Evolutionary conservation across 2,329 filamentous ascomycete species (phyloP).

Genomic region (Juglanconis sp.): DNA sequence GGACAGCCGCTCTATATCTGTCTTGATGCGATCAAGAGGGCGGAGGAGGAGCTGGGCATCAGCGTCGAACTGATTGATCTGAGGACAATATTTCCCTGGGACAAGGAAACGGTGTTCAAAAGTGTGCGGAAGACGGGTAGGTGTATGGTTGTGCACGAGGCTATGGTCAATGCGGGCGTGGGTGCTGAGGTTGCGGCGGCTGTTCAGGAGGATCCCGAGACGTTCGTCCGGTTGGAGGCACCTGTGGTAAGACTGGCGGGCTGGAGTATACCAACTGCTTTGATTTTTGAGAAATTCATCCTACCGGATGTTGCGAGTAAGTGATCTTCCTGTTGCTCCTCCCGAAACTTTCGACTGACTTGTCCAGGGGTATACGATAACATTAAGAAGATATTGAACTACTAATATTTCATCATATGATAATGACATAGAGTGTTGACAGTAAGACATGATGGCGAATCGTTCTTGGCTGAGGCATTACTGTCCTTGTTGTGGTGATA

Average conservation of each 20-base stretch:
- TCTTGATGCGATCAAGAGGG: constrained; percentile 69
- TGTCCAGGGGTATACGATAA: constrained; percentile 66
- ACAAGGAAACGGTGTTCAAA: constrained; percentile 72
- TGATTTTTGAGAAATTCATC: constrained; percentile 77
- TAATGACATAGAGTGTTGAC: not conserved
- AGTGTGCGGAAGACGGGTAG: constrained; percentile 86
- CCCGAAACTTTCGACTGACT: not conserved
- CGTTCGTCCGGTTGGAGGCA: constrained; percentile 79
- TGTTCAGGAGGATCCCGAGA: constrained; percentile 73
- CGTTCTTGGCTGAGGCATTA: too few species aligned
- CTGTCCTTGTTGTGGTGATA: too few species aligned
- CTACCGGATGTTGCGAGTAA: constrained; percentile 83
- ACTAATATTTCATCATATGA: constrained; percentile 36
- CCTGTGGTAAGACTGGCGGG: constrained; percentile 82
- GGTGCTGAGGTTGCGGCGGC: constrained; percentile 86
- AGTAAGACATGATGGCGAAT: too few species aligned
- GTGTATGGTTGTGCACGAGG: constrained; percentile 86
- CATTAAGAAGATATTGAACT: constrained; percentile 64
- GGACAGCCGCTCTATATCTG: constrained; percentile 87
- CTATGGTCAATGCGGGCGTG: constrained; percentile 85
- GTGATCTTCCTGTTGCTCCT: constrained; percentile 35
- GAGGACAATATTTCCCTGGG: constrained; percentile 88
- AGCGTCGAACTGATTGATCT: constrained; percentile 84
- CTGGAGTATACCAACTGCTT: constrained; percentile 81
- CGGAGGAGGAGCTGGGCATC: constrained; percentile 72